These are phyloP conservation scores for Hygrocybe punicea DNA, from an alignment of 768 basidiomycete genomes.

Conservation along the genomic window DNA sequence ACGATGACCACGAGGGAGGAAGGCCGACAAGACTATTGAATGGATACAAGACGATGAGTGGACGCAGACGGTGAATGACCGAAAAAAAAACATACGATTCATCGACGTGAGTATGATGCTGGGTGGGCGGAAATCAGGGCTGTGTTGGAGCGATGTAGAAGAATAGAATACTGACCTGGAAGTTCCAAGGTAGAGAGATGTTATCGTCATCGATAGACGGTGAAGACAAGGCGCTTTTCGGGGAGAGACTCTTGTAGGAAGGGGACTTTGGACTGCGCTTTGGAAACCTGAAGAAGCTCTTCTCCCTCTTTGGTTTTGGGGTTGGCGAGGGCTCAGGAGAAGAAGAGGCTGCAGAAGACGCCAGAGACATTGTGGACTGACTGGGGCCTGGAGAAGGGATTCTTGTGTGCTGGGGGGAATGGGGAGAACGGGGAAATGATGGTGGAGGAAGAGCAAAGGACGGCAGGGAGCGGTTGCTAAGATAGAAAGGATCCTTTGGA, in stretches of 20 bases:
- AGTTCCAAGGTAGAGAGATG: slow-evolving; percentile 72
- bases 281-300: slow-evolving; percentile 43
- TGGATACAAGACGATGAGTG: not conserved
- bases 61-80: not conserved
- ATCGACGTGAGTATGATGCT: slow-evolving; percentile 80
- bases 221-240: slow-evolving; percentile 4
- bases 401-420: slow-evolving; percentile 35
- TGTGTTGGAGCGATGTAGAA: not conserved
- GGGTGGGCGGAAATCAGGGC: slow-evolving; percentile 5
- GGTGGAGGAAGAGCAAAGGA: slow-evolving; percentile 43
- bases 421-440: slow-evolving; percentile 31
- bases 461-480: slow-evolving; percentile 43
- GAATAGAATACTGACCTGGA: slow-evolving; percentile 50
- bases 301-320: slow-evolving; percentile 28
- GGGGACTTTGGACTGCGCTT: slow-evolving; percentile 33
- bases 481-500: slow-evolving; percentile 60
- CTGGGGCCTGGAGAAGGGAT: slow-evolving; percentile 30
- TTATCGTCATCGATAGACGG: slow-evolving; percentile 47
- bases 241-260: slow-evolving; percentile 19
- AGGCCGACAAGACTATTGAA: slow-evolving; percentile 53
- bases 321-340: slow-evolving; percentile 20
- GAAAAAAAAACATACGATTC: slow-evolving; percentile 50
- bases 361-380: slow-evolving; percentile 37
- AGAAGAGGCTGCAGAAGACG: slow-evolving; percentile 33
- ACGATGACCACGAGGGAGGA: slow-evolving; percentile 70